Conservation (phyloP, 2,329 filamentous ascomycete genomes). For the Colletotrichum agaves region DNA sequence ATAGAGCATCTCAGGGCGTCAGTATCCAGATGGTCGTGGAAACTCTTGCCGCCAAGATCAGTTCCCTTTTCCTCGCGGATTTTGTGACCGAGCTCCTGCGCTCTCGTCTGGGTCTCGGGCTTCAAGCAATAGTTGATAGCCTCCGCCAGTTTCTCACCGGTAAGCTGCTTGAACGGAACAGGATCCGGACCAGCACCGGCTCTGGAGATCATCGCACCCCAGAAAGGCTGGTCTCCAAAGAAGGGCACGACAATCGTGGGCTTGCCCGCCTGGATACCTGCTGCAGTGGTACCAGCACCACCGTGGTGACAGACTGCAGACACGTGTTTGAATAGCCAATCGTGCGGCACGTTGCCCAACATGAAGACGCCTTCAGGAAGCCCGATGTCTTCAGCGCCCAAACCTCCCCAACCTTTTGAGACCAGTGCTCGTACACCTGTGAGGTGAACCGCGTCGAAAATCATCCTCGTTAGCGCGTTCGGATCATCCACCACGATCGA, state of each 20-base stretch:
- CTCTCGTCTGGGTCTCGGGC: slow-evolving; percentile 67
- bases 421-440: slow-evolving; percentile 82
- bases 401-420: slow-evolving; percentile 88
- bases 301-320: slow-evolving; percentile 88
- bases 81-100: slow-evolving; percentile 67
- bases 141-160: slow-evolving; percentile 71
- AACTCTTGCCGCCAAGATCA: slow-evolving; percentile 72
- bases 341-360: slow-evolving; percentile 86
- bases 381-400: slow-evolving; percentile 76
- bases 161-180: slow-evolving; percentile 75
- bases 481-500: slow-evolving; percentile 85
- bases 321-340: slow-evolving; percentile 87
- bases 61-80: slow-evolving; percentile 75
- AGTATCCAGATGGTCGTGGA: slow-evolving; percentile 76
- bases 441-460: slow-evolving; percentile 76
- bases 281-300: slow-evolving; percentile 87
- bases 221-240: slow-evolving; percentile 87
- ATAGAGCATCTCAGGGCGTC: slow-evolving; percentile 77
- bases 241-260: slow-evolving; percentile 89
- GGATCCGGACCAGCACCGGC: slow-evolving; percentile 79
- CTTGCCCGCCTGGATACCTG: slow-evolving; percentile 82
- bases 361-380: slow-evolving; percentile 84
- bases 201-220: slow-evolving; percentile 79
- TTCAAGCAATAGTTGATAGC: slow-evolving; percentile 71
- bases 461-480: slow-evolving; percentile 73